phyloP scores from a whole-genome alignment of 352 stramenopile species.

The Pythium guiyangense region DNA sequence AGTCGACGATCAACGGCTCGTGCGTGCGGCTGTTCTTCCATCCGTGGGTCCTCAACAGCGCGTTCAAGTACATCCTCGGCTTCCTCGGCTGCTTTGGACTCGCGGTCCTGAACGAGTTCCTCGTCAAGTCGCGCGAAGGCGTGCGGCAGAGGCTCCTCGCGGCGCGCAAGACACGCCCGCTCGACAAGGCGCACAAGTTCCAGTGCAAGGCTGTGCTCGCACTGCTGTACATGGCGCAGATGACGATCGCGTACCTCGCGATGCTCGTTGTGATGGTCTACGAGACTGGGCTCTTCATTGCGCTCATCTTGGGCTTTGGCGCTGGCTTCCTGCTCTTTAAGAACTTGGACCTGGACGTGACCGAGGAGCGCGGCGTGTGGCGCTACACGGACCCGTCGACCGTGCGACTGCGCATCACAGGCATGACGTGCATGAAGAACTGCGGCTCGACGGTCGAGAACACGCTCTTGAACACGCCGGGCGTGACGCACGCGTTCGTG shows the following conservation, averaged over 20 bases:
- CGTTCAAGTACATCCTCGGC: slow-evolving; percentile 66
- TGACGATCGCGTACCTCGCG: slow-evolving; percentile 78
- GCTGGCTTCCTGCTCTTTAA: slow-evolving; percentile 70
- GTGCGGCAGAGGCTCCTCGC: slow-evolving; percentile 41
- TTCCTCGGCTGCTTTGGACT: slow-evolving; percentile 67
- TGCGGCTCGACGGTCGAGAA: slow-evolving; percentile 81
- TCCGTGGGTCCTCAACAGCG: slow-evolving; percentile 71
- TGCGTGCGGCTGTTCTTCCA: slow-evolving; percentile 77
- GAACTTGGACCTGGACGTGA: slow-evolving; percentile 64
- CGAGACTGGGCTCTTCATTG: slow-evolving; percentile 70
- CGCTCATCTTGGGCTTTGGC: slow-evolving; percentile 65
- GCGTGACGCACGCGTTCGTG: slow-evolving; percentile 75
- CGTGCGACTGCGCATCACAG: slow-evolving; percentile 73
- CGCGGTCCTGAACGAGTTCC: slow-evolving; percentile 58
- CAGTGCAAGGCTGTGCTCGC: slow-evolving; percentile 58
- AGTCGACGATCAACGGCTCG: slow-evolving; percentile 62
- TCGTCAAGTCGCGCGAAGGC: slow-evolving; percentile 53
- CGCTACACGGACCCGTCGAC: slow-evolving; percentile 69
- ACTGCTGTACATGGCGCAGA: slow-evolving; percentile 74
- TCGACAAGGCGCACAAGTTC: slow-evolving; percentile 55
- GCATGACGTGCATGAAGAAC: slow-evolving; percentile 90
- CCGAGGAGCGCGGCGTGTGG: slow-evolving; percentile 64
- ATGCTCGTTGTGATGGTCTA: slow-evolving; percentile 86
- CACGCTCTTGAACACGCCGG: slow-evolving; percentile 36
- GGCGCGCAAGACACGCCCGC: slow-evolving; percentile 24